Percentiles rank a stretch among this genome's conserved stretches.
Evolutionary conservation across 306 rosid genomes (phyloP).

Genomic region (Quercus agrifolia): DNA sequence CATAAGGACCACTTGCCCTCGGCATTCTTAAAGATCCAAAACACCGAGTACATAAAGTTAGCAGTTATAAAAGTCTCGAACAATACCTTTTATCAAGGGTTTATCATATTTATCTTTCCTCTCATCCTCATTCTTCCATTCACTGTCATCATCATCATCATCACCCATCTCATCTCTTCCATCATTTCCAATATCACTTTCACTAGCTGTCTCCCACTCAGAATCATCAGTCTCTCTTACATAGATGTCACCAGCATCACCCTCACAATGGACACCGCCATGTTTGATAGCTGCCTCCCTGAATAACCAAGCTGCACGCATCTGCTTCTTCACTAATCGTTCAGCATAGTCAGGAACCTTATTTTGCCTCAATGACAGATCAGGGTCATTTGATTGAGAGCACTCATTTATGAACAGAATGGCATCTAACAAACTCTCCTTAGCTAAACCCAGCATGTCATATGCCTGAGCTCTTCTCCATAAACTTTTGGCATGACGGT

Average conservation of each 20-base stretch:
- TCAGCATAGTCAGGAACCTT: too few species aligned
- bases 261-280: constrained; percentile 85
- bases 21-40: background rate
- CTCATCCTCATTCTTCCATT: constrained; percentile 78
- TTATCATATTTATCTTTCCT: constrained; percentile 74
- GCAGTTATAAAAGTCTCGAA: background rate
- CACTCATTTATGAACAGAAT: too few species aligned
- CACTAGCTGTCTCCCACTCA: constrained; percentile 99
- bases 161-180: constrained; percentile 80
- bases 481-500: too few species aligned
- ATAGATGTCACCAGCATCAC: constrained; percentile 80
- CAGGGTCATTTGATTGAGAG: too few species aligned
- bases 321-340: too few species aligned
- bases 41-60: background rate
- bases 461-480: too few species aligned
- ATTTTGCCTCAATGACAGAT: too few species aligned
- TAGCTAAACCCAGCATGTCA: too few species aligned
- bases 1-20: background rate
- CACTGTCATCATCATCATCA: constrained; percentile 61
- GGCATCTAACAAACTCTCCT: too few species aligned
- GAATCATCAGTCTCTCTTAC: constrained; percentile 90
- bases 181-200: constrained; percentile 93
- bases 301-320: constrained; percentile 98
- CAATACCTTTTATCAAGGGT: constrained; percentile 69
- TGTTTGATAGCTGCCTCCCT: constrained; percentile 95